phyloP scores from a whole-genome alignment of 106 monocot species.

The Allium sativum region DNA sequence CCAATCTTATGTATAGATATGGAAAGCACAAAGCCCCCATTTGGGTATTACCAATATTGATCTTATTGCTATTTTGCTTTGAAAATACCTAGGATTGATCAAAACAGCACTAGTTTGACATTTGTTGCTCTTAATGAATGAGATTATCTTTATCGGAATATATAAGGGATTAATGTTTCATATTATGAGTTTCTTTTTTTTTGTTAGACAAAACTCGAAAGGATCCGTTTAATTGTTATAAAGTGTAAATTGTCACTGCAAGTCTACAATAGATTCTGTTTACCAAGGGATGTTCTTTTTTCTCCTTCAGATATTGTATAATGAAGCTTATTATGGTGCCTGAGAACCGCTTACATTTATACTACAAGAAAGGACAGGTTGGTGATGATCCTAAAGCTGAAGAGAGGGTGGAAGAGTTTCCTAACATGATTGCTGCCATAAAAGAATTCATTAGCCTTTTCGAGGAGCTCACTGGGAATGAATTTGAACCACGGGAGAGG shows the following conservation, averaged over 20 bases:
- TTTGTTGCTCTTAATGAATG: no score
- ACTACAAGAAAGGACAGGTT: constrained; percentile 54
- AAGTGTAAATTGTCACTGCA: neutral
- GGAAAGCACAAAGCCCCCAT: no score
- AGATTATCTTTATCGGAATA: no score
- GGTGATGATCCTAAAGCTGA: constrained; percentile 56
- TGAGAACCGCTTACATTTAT: constrained; percentile 38
- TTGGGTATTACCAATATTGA: no score
- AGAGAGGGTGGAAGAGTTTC: constrained; percentile 55
- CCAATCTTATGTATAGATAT: no score
- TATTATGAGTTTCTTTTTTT: no score
- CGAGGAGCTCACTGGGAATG: constrained; percentile 46
- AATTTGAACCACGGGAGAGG: constrained; percentile 67
- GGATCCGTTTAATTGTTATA: no score
- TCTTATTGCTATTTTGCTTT: no score
- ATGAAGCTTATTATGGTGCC: constrained; percentile 58
- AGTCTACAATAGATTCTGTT: neutral
- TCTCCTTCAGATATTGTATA: constrained; percentile 35
- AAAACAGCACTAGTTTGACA: no score
- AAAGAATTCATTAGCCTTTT: constrained; percentile 49
- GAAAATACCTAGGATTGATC: no score
- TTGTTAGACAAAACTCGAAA: neutral
- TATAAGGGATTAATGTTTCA: no score
- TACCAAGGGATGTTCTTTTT: neutral
- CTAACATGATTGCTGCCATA: constrained; percentile 23